Percentiles rank a stretch among this genome's conserved stretches.
These are phyloP conservation scores for Fusarium sp. DNA, from an alignment of 2,329 filamentous ascomycete genomes.

Conservation along the genomic window DNA sequence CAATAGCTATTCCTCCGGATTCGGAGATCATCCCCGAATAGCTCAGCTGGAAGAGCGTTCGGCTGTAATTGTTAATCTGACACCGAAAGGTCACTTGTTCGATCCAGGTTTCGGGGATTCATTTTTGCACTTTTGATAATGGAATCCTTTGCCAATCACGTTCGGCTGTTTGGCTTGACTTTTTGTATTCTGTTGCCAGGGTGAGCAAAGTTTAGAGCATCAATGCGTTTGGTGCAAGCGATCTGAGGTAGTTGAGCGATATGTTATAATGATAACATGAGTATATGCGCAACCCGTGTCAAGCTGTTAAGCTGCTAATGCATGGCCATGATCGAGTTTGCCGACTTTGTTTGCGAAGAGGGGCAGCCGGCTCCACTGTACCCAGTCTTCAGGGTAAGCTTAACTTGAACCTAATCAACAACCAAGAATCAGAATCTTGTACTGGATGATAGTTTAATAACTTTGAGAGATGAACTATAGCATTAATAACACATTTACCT, in stretches of 20 bases:
- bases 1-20: background rate
- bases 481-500: accelerated
- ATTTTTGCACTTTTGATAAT: background rate
- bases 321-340: background rate
- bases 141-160: background rate
- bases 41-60: slow-evolving; percentile 1
- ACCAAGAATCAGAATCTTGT: background rate
- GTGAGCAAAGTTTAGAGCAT: accelerated
- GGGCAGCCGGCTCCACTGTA: accelerated
- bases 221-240: accelerated
- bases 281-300: accelerated
- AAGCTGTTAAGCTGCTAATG: background rate
- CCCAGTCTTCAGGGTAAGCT: background rate
- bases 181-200: background rate
- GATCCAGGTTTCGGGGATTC: slow-evolving; percentile 1
- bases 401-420: background rate
- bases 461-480: background rate
- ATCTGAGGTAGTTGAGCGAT: accelerated
- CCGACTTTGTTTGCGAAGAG: background rate
- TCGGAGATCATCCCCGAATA: background rate
- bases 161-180: accelerated
- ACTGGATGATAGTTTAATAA: accelerated
- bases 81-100: slow-evolving; percentile 1
- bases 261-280: accelerated
- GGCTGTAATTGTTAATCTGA: background rate